Evolutionary conservation across 108 stramenopile genomes (phyloP).

Genomic region (Schizochytrium sp.): DNA sequence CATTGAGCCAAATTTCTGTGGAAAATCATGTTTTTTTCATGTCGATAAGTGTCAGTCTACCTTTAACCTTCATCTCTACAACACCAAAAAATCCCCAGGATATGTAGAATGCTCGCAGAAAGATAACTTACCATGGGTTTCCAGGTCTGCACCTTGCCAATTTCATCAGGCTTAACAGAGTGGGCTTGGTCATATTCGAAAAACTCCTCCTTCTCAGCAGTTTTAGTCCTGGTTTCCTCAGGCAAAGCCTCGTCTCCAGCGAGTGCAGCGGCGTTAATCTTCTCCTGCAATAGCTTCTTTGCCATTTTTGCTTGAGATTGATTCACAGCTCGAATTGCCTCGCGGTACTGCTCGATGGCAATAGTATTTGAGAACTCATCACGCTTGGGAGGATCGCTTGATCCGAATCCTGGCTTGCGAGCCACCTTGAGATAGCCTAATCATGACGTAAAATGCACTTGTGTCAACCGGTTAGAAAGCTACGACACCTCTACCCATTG

Average conservation of each 20-base stretch:
- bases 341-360: constrained; percentile 61
- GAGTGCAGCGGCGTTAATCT: background rate
- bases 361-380: constrained; percentile 58
- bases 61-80: background rate
- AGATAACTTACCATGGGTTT: constrained; percentile 32
- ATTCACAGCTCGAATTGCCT: constrained; percentile 39
- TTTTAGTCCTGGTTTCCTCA: background rate
- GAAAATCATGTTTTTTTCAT: background rate
- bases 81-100: too few species aligned
- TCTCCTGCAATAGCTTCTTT: background rate
- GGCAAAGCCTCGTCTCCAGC: constrained; percentile 15
- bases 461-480: too few species aligned
- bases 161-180: constrained; percentile 48
- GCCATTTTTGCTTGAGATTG: constrained; percentile 26
- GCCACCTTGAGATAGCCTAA: constrained; percentile 44
- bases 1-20: constrained; percentile 21
- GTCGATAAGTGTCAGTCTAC: background rate
- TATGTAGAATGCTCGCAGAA: background rate
- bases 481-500: too few species aligned
- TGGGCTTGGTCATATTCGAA: constrained; percentile 56
- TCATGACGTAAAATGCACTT: background rate
- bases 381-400: constrained; percentile 50
- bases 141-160: constrained; percentile 51
- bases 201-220: background rate
- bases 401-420: constrained; percentile 41